Base-by-base conservation (phyloP, 192 early-diverging fungal genomes). In the Backusella sp. region DNA sequence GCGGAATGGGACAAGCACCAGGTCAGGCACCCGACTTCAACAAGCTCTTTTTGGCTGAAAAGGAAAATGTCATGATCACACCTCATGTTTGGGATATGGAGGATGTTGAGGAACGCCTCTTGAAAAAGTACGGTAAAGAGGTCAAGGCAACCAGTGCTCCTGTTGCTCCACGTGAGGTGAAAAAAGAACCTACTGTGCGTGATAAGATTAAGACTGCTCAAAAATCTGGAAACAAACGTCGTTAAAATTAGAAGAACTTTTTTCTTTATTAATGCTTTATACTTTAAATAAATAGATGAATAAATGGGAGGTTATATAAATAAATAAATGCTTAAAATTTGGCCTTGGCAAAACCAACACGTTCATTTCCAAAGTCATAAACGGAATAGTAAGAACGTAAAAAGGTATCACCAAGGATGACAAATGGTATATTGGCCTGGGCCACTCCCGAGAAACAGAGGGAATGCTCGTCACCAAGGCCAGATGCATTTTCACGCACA, bases 21-120 rank as follows among this genome's bases (percentile, higher is more conserved):
- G 94, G 92, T 62, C 93, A 92, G 79, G 94, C 90, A n/a, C 88
- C 90, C 77, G 95, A 95, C 77, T 91, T 94, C 68, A 82, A 90
- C 79, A 97, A 97, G 85, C 81, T 94, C 77, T 96, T 96, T 76
- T 84, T 94, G 85, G 90, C 88, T 74, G 94, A 96, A 84, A 92
- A 92, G 76, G 97, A 98, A 80, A 94, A 90, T 70, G 83, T 97
- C 72, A 86, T 93, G 59, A 88, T 98, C 68, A 88, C 92, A 12
- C 87, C 91, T 77, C 93, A 96, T 83, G 86, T 91, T 72, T 95
- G 91, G 91, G 91, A 91, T 66, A 81, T 97, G 53, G 89, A 93
- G 6, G 91, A 89, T 77, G 84, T 97, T 19, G 95, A 97, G 80
- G 86, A 89, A 73, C 84, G 94, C 26, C 79, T 97, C 19, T 82